Conservation (phyloP, 805 yeast genomes). For the Metschnikowia aberdeeniae region DNA sequence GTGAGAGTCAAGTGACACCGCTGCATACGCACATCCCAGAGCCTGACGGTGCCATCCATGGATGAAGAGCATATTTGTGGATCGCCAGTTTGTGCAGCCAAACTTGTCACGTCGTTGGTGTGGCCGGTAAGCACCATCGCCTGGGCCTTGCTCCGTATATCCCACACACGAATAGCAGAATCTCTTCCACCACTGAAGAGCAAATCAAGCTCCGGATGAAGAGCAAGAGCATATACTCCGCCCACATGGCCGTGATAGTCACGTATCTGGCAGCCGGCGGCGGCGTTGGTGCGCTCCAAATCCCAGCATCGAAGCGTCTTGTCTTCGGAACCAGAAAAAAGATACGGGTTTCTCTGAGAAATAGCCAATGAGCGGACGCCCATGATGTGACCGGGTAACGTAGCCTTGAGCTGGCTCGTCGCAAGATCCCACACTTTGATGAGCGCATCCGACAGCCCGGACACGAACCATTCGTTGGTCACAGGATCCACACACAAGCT, state of each 20-base stretch:
- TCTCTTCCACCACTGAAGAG: conserved; percentile 89
- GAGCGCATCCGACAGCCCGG: conserved; percentile 86
- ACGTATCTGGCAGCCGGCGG: conserved; percentile 50
- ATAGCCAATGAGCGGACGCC: conserved; percentile 74
- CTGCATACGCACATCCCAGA: conserved; percentile 91
- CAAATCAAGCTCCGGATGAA: conserved; percentile 85
- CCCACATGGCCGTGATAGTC: conserved; percentile 94
- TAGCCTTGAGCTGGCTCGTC: conserved; percentile 59
- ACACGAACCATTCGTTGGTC: conserved; percentile 83
- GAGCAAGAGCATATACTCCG: conserved; percentile 76
- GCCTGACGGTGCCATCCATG: conserved; percentile 74
- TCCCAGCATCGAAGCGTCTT: conserved; percentile 95
- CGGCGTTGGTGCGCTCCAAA: conserved; percentile 72
- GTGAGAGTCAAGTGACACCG: conserved; percentile 68
- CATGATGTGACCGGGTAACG: conserved; percentile 90
- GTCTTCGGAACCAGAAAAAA: conserved; percentile 92
- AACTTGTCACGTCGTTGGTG: conserved; percentile 65
- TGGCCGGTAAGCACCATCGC: conserved; percentile 83
- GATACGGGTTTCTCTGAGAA: conserved; percentile 75
- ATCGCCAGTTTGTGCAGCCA: conserved; percentile 61
- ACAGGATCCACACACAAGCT: conserved; percentile 75
- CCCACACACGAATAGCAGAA: conserved; percentile 87
- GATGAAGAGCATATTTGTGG: conserved; percentile 86
- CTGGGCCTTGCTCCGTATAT: conserved; percentile 72
- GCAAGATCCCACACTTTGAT: conserved; percentile 91